Percentiles rank a stretch among this genome's conserved stretches.
Evolutionary conservation across 352 stramenopile species (phyloP).

Genomic region (Halophytophthora batemanensis): DNA sequence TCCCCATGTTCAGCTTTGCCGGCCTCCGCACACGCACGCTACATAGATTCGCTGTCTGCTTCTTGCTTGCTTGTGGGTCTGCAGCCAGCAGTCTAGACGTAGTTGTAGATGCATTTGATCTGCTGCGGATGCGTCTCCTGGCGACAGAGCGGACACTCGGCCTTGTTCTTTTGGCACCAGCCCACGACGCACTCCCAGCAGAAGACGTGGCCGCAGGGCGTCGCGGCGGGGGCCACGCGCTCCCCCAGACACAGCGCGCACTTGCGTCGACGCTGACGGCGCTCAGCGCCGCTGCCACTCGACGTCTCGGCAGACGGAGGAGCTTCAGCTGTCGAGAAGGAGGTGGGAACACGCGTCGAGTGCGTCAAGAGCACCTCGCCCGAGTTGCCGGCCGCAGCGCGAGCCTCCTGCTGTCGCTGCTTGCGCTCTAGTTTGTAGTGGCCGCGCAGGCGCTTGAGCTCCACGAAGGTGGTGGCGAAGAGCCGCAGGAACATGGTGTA

Average conservation of each 20-base stretch:
- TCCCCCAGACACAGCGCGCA: conserved; percentile 86
- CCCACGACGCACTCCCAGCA: conserved; percentile 93
- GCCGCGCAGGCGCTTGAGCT: conserved; percentile 49
- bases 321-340: conserved; percentile 12
- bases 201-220: conserved; percentile 89
- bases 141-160: conserved; percentile 88
- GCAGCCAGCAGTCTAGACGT: conserved; percentile 40
- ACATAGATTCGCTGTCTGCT: conserved; percentile 7
- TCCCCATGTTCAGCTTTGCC: conserved; percentile 12
- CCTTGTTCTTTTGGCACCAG: conserved; percentile 91
- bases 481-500: conserved; percentile 79
- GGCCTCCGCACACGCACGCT: background rate
- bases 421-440: conserved; percentile 47
- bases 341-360: conserved; percentile 40
- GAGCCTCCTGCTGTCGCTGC: conserved; percentile 34
- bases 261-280: conserved; percentile 43
- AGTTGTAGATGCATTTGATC: conserved; percentile 92
- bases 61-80: conserved; percentile 11
- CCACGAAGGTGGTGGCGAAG: conserved; percentile 39
- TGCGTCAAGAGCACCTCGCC: conserved; percentile 18
- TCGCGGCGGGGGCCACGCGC: conserved; percentile 69
- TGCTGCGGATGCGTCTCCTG: conserved; percentile 85
- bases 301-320: conserved; percentile 1
- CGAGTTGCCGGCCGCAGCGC: conserved; percentile 5
- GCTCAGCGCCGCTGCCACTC: background rate